Evolutionary conservation across 495 filamentous ascomycete species (phyloP), one percentile per base, ranked within the genome.

Genomic region (Bryoglossum gracile): DNA sequence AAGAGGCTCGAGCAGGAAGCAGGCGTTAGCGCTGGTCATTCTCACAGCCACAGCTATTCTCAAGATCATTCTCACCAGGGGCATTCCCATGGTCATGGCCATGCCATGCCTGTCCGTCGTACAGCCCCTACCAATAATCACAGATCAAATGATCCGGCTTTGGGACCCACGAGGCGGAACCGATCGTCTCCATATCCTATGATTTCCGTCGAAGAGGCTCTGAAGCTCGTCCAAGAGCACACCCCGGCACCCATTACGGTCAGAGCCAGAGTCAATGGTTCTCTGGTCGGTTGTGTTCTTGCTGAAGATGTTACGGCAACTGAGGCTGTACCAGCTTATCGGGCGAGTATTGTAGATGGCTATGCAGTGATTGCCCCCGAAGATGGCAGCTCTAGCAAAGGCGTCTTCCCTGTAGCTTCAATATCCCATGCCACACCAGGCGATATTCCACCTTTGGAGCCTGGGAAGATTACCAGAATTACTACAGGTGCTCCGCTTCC

Each of bases 331-430:
- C 92, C 92, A 3, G 92, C 94, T 4, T 99, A 87, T 66, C 77
- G 86, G 43, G 92, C 92, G 33, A 95, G 89, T 59, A 99, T 95
- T 48, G 94, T 99, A 2, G 92, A 99, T 61, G 92, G 92, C 9
- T 99, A 99, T 60, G 94, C 94, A 2, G 75, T 96, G 14, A 68
- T 81, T 28, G 80, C 78, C 6, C 66, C 76, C 8, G 58, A 72
- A 6, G 69, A 77, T 30, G 78, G 74, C 0, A 18, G 14, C n/a
- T 82, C 78, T 32, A 74, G 81, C 8, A 84, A 82, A 52, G 88
- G 88, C 0, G 67, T 81, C 0, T 97, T 90, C 56, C 91, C 92
- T 3, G 92, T 99, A 16, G 81, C 83, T 1, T 84, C 84, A 0
- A 74, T 95, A 18, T 90, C 89, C 3, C 89, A 95, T 62, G 94